A percentile compares a stretch with the other conserved stretches of the same genome.
phyloP scores from a whole-genome alignment of 257 asterid species.

The Catharanthus roseus region DNA sequence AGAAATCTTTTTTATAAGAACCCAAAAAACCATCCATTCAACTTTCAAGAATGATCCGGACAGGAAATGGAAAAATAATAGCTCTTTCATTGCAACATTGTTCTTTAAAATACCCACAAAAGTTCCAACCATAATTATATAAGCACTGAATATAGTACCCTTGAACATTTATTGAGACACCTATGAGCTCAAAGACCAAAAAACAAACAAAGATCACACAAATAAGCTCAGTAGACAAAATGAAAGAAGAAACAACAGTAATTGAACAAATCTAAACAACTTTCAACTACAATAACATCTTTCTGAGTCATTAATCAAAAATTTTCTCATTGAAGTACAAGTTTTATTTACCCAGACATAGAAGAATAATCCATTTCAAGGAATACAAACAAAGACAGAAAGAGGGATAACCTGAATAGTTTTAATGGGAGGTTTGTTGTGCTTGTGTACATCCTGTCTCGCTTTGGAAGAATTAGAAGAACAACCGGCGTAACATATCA shows the following conservation, averaged over 20 bases:
- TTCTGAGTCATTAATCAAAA: not conserved
- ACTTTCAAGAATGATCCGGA: not conserved
- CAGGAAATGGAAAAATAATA: not conserved
- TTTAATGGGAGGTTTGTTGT: conserved; percentile 11
- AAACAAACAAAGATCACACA: not conserved
- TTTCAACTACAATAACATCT: not conserved
- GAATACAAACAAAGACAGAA: not conserved
- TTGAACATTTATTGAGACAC: not conserved
- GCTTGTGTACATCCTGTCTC: conserved; percentile 3
- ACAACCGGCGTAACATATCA: too few species aligned
- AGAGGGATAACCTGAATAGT: conserved; percentile 7
- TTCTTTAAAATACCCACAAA: not conserved
- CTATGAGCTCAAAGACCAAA: not conserved
- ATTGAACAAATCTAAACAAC: not conserved
- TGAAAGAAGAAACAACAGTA: not conserved
- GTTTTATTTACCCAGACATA: not conserved
- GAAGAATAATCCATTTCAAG: not conserved
- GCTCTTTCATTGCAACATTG: not conserved
- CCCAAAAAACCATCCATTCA: not conserved
- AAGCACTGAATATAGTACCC: too few species aligned
- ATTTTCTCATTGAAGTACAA: too few species aligned
- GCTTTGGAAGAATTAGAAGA: conserved; percentile 9
- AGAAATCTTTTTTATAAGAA: not conserved
- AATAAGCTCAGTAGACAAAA: not conserved
- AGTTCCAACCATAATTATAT: not conserved